Evolutionary conservation across 176 grass and related monocot genomes (phyloP), one percentile per base, ranked within the genome.

Genomic region (Urochloa ruziziensis): DNA sequence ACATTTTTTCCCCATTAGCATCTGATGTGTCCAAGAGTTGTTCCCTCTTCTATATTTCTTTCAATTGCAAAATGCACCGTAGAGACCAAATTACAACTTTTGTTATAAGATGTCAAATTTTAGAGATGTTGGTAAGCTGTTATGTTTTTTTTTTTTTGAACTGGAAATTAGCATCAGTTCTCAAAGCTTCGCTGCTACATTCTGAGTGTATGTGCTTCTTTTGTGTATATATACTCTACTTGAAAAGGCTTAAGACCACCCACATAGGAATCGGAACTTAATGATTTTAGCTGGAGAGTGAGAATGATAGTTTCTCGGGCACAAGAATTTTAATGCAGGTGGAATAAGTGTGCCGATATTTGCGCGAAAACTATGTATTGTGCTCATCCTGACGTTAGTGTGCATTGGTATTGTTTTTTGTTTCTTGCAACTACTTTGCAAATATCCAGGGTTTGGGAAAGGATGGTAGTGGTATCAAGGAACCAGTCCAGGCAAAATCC

Each of bases 401-500:
- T 89, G 56, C 49, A 70, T 83, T 80, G 63, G 32, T 69, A 89
- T 48, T 83, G 67, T 62, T 67, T 67, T 86, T 75, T 81, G 82
- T 70, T 83, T 28, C 35, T 84, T 93, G 83, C 84, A 66, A 82
- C 68, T 85, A 83, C 42, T 87, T 70, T 75, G 54, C 87, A 91
- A 91, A 87, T 74, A 48, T 56, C 30, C 86, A 96, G 96, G 96
- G 96, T 43, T 83, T 99, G 2, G 96, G 96, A 54, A 99, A 99
- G 86, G 90, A 96, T 75, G 88, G 96, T 47, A 93, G 91, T 39
- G 96, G 96, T 81, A 96, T 99, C 80, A 99, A 92, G 85, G 96
- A 99, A 72, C 96, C 96, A 40, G 91, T 99, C 30, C 91, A 94
- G 85, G 91, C 96, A 65, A 99, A 99, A 92, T 67, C 87, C n/a